These are phyloP conservation scores for Xylaria cubensis DNA, from an alignment of 495 filamentous ascomycete genomes.

Conservation along the genomic window DNA sequence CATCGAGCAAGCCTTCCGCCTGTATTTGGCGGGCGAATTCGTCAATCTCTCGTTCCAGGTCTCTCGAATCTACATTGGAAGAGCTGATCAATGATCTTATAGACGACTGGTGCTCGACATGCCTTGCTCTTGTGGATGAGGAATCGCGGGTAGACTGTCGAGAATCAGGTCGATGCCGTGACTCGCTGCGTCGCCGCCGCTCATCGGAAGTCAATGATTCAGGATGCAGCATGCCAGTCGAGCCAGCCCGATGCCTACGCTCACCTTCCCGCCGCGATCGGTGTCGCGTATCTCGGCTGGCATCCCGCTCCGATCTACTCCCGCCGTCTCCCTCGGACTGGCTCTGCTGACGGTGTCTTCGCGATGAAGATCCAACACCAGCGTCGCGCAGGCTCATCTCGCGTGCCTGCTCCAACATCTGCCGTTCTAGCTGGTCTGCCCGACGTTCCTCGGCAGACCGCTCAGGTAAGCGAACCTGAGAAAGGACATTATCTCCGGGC, in stretches of 20 bases:
- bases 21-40: constrained; percentile 89
- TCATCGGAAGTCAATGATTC: constrained; percentile 39
- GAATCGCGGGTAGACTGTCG: constrained; percentile 46
- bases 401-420: constrained; percentile 72
- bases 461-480: constrained; percentile 54
- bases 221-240: constrained; percentile 40
- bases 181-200: constrained; percentile 34
- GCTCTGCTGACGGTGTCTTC: constrained; percentile 52
- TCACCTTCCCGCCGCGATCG: constrained; percentile 39
- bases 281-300: constrained; percentile 40
- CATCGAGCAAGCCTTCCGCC: constrained; percentile 85
- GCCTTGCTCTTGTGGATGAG: constrained; percentile 50
- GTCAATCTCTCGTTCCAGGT: constrained; percentile 72
- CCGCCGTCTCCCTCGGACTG: constrained; percentile 47
- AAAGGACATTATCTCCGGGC: constrained; percentile 77
- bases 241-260: constrained; percentile 39
- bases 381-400: constrained; percentile 74
- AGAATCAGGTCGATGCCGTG: constrained; percentile 43
- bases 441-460: constrained; percentile 53
- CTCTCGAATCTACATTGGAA: constrained; percentile 72
- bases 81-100: constrained; percentile 80
- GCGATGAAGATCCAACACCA: constrained; percentile 53
- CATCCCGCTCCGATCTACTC: constrained; percentile 40
- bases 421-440: constrained; percentile 68
- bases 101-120: constrained; percentile 84